A percentile compares a stretch with the other conserved stretches of the same genome.
Conservation (phyloP, 768 basidiomycete genomes). For the Russula sp. region DNA sequence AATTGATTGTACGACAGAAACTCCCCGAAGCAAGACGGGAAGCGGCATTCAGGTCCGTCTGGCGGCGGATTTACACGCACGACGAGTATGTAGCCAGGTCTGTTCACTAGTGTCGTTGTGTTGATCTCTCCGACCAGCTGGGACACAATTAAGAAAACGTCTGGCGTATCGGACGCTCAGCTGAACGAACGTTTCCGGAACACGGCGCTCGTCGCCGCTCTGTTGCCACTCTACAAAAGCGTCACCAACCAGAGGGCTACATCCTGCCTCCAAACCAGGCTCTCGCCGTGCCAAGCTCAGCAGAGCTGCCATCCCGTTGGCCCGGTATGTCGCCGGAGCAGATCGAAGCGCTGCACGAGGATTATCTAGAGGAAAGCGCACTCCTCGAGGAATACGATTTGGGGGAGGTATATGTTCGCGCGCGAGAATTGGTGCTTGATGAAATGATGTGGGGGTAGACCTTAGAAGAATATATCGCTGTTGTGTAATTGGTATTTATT, state of each 20-base stretch:
- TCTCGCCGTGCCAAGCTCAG: slow-evolving; percentile 52
- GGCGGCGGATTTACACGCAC: slow-evolving; percentile 84
- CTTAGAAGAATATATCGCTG: slow-evolving; percentile 14
- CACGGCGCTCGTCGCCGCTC: slow-evolving; percentile 72
- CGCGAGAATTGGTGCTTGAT: slow-evolving; percentile 59
- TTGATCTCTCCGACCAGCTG: slow-evolving; percentile 53
- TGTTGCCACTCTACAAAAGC: slow-evolving; percentile 49
- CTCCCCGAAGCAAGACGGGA: slow-evolving; percentile 66
- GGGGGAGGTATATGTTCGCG: slow-evolving; percentile 58
- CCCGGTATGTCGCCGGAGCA: slow-evolving; percentile 68
- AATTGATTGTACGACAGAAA: slow-evolving; percentile 41
- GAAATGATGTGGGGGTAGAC: slow-evolving; percentile 42
- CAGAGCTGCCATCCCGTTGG: slow-evolving; percentile 69
- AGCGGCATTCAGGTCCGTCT: slow-evolving; percentile 71
- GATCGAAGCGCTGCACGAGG: slow-evolving; percentile 53
- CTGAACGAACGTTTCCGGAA: slow-evolving; percentile 64
- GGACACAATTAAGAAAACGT: slow-evolving; percentile 69
- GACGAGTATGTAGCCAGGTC: slow-evolving; percentile 60
- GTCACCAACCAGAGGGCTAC: slow-evolving; percentile 45
- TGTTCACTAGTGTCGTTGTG: neutral
- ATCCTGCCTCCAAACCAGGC: slow-evolving; percentile 57
- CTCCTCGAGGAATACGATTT: slow-evolving; percentile 53
- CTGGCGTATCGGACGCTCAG: slow-evolving; percentile 72
- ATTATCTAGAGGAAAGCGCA: slow-evolving; percentile 62
- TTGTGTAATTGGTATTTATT: neutral